A percentile compares a stretch with the other conserved stretches of the same genome.
Evolutionary conservation across 495 filamentous ascomycete species (phyloP).

Genomic region (Podospora tetraspora): DNA sequence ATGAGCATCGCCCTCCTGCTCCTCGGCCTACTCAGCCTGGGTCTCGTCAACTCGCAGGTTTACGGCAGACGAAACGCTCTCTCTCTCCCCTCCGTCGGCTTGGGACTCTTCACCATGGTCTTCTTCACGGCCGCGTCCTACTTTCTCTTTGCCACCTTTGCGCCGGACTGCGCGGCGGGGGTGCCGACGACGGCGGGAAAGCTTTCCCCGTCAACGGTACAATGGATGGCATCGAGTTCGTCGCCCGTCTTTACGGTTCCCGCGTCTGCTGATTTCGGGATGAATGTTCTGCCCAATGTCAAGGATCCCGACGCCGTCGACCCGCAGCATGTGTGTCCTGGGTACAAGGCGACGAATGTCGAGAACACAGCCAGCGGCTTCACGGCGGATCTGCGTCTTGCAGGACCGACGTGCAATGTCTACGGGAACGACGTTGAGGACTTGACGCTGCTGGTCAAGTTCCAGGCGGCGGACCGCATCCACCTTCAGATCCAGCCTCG

Average conservation of each 20-base stretch:
- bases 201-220: background rate
- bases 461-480: conserved; percentile 63
- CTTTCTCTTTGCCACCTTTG: conserved; percentile 14
- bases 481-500: conserved; percentile 74
- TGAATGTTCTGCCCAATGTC: conserved; percentile 62
- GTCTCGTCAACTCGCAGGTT: background rate
- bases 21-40: background rate
- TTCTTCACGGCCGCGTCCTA: conserved; percentile 17
- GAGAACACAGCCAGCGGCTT: conserved; percentile 42
- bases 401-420: conserved; percentile 62
- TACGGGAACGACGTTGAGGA: conserved; percentile 66
- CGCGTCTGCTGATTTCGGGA: conserved; percentile 51
- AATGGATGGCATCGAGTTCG: background rate
- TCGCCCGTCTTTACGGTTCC: conserved; percentile 42
- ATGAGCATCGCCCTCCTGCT: conserved; percentile 6
- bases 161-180: background rate
- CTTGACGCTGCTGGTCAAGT: conserved; percentile 64
- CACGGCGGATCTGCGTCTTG: conserved; percentile 59
- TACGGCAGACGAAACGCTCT: background rate
- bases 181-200: background rate
- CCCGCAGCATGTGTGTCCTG: conserved; percentile 68
- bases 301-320: conserved; percentile 65
- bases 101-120: conserved; percentile 17
- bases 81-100: background rate
- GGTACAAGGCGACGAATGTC: conserved; percentile 65